These are phyloP conservation scores for Aegilops speltoides DNA, from an alignment of 176 grass and related monocot genomes.

Conservation along the genomic window DNA sequence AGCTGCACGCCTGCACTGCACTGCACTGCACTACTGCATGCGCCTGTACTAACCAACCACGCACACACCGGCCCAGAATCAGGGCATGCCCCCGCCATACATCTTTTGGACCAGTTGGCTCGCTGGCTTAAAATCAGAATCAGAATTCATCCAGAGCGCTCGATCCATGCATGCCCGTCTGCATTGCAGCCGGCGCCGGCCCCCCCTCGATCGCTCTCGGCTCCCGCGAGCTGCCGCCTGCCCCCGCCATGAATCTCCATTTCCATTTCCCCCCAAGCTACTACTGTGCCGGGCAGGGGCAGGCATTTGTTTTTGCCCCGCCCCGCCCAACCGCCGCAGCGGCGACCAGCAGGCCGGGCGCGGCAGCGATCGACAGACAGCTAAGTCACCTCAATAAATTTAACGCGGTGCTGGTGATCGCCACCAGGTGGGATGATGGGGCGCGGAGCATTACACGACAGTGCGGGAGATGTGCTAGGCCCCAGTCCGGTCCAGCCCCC, in stretches of 20 bases:
- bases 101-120: not conserved
- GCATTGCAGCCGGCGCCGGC: not conserved
- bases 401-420: slow-evolving; percentile 18
- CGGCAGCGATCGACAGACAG: slow-evolving; percentile 46
- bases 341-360: not conserved
- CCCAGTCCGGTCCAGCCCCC: not conserved
- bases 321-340: not conserved
- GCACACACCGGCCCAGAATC: not conserved
- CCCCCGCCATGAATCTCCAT: not conserved
- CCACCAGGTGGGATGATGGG: slow-evolving; percentile 15
- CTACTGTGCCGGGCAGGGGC: not conserved
- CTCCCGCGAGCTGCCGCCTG: not conserved
- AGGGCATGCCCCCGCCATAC: not conserved
- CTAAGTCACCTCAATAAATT: slow-evolving; percentile 48
- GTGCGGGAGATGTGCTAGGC: slow-evolving; percentile 29
- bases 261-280: not conserved
- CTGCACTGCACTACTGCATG: not conserved
- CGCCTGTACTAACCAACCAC: not conserved
- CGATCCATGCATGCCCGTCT: not conserved
- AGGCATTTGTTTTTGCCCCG: slow-evolving; percentile 29
- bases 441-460: slow-evolving; percentile 33
- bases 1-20: not conserved
- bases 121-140: slow-evolving; percentile 7
- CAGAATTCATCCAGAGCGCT: not conserved
- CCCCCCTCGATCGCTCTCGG: not conserved